Percentiles rank a stretch among this genome's conserved stretches.
Evolutionary conservation across 176 grass and related monocot genomes (phyloP).

Genomic region (Avena eriantha): DNA sequence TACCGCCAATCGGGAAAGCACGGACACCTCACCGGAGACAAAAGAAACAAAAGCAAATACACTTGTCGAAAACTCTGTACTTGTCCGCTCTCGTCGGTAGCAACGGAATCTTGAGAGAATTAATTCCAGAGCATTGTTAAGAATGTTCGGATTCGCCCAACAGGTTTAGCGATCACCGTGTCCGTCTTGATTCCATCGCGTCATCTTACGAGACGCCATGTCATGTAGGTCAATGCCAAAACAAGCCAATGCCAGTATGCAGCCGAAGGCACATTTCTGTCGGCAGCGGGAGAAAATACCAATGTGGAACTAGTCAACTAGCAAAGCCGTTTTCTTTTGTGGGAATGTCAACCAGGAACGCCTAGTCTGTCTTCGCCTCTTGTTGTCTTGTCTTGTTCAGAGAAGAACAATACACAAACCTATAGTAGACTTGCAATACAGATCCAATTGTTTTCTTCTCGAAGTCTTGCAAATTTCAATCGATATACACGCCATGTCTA

Average conservation of each 20-base stretch:
- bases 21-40: slow-evolving; percentile 29
- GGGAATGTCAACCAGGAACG: slow-evolving; percentile 8
- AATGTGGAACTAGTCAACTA: slow-evolving; percentile 5
- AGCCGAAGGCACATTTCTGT: slow-evolving; percentile 21
- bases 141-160: slow-evolving; percentile 16
- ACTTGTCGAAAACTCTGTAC: slow-evolving; percentile 27
- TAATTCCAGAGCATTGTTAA: neutral
- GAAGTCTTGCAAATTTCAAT: neutral
- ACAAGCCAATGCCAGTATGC: slow-evolving; percentile 16
- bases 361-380: slow-evolving; percentile 1
- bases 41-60: slow-evolving; percentile 9
- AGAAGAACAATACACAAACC: neutral
- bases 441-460: neutral
- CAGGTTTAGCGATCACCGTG: neutral
- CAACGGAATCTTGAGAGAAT: slow-evolving; percentile 33
- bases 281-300: slow-evolving; percentile 9
- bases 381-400: neutral
- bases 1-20: slow-evolving; percentile 40
- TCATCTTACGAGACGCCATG: slow-evolving; percentile 38
- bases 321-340: neutral
- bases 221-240: slow-evolving; percentile 24
- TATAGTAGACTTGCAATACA: neutral
- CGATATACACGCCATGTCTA: neutral
- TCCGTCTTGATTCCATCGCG: slow-evolving; percentile 1
- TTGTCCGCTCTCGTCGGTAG: neutral